Conservation (phyloP, 345 rosid genomes). For the Excoecaria agallocha region DNA sequence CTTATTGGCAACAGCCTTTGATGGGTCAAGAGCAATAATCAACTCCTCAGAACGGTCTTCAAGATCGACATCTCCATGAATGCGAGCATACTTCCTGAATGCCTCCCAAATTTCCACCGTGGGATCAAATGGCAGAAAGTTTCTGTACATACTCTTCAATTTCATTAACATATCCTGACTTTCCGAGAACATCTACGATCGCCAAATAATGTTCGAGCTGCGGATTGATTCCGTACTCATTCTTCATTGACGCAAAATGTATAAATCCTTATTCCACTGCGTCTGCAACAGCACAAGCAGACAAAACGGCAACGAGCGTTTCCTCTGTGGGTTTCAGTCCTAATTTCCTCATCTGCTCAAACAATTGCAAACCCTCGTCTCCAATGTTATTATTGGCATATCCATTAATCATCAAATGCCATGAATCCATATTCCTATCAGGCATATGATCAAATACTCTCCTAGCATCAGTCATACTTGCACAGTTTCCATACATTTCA, state of each 20-base stretch:
- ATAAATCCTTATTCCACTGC: slow-evolving; percentile 68
- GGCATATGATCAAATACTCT: slow-evolving; percentile 79
- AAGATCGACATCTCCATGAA: slow-evolving; percentile 65
- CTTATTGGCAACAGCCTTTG: slow-evolving; percentile 46
- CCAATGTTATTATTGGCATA: slow-evolving; percentile 62
- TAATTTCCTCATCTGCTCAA: slow-evolving; percentile 54
- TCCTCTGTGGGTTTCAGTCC: slow-evolving; percentile 53
- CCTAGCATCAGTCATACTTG: slow-evolving; percentile 55
- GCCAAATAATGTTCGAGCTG: slow-evolving; percentile 53
- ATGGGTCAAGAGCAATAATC: slow-evolving; percentile 58
- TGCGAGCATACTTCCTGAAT: slow-evolving; percentile 46
- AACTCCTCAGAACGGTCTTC: slow-evolving; percentile 61
- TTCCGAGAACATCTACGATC: slow-evolving; percentile 61
- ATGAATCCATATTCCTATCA: slow-evolving; percentile 59
- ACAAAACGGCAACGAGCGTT: slow-evolving; percentile 54
- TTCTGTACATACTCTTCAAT: slow-evolving; percentile 51
- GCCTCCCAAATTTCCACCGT: slow-evolving; percentile 64
- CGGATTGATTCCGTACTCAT: slow-evolving; percentile 48
- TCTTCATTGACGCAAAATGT: slow-evolving; percentile 60
- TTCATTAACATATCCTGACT: slow-evolving; percentile 61
- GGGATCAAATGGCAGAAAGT: slow-evolving; percentile 48
- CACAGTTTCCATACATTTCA: slow-evolving; percentile 59
- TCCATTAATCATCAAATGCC: slow-evolving; percentile 70
- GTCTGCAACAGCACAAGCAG: slow-evolving; percentile 62
- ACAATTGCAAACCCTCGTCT: slow-evolving; percentile 70